Conservation (phyloP, 2,329 filamentous ascomycete genomes). For the Blastomyces silverae region DNA sequence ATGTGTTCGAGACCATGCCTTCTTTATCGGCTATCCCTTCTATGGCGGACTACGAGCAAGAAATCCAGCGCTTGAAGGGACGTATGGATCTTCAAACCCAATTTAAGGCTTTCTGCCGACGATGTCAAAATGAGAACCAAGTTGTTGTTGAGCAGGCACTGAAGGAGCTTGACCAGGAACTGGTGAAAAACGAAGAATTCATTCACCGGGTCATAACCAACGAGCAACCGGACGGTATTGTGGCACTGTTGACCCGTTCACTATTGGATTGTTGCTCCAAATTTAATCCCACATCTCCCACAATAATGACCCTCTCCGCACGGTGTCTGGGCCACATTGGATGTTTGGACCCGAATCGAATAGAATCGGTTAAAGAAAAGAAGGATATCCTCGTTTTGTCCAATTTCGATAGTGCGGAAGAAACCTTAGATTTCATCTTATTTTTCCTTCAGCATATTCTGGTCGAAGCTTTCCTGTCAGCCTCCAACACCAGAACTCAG, state of each 20-base stretch:
- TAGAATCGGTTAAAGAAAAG: slow-evolving; percentile 72
- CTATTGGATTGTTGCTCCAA: slow-evolving; percentile 80
- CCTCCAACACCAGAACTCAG: slow-evolving; percentile 78
- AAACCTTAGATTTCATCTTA: slow-evolving; percentile 78
- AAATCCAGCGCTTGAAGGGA: slow-evolving; percentile 58
- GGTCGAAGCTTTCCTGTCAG: slow-evolving; percentile 84
- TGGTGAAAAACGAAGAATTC: slow-evolving; percentile 66
- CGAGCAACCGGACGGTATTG: slow-evolving; percentile 70
- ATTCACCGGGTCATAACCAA: slow-evolving; percentile 73
- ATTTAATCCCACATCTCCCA: slow-evolving; percentile 61
- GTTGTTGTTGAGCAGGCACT: slow-evolving; percentile 79
- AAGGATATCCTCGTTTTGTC: slow-evolving; percentile 77
- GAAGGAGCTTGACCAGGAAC: slow-evolving; percentile 65
- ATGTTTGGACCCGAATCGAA: slow-evolving; percentile 81
- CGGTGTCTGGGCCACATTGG: slow-evolving; percentile 83
- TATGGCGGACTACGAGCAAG: slow-evolving; percentile 60
- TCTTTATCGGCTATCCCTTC: slow-evolving; percentile 65
- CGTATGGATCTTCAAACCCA: slow-evolving; percentile 60
- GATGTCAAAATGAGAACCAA: slow-evolving; percentile 75
- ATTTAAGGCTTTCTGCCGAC: slow-evolving; percentile 63
- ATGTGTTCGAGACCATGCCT: slow-evolving; percentile 68
- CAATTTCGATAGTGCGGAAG: slow-evolving; percentile 72
- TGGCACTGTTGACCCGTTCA: slow-evolving; percentile 65
- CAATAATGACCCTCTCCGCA: slow-evolving; percentile 67
- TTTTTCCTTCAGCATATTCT: slow-evolving; percentile 81